Evolutionary conservation across 1,284 basidiomycete genomes (phyloP).

Genomic region (Sporisorium exsertum): DNA sequence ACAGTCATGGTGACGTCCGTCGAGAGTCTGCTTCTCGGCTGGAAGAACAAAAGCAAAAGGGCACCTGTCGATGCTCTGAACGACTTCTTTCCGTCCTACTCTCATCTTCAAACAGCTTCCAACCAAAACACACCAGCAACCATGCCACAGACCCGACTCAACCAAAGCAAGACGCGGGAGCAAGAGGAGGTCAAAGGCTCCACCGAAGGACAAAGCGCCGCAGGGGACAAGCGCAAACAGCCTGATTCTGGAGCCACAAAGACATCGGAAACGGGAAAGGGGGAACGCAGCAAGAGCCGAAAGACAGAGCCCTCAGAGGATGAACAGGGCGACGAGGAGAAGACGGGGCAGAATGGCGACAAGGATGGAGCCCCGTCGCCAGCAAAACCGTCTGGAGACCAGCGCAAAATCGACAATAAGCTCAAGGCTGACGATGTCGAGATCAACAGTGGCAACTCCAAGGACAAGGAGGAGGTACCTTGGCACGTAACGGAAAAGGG

Average conservation of each 20-base stretch:
- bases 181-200: not conserved
- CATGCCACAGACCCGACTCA: constrained; percentile 27
- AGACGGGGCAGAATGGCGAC: not conserved
- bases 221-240: constrained; percentile 26
- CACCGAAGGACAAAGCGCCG: not conserved
- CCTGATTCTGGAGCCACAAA: constrained; percentile 7
- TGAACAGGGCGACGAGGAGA: not conserved
- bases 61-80: no score
- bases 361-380: not conserved
- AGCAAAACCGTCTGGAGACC: constrained; percentile 15
- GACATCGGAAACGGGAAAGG: not conserved
- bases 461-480: constrained; percentile 15
- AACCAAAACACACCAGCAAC: not conserved
- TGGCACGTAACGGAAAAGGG: constrained; percentile 47
- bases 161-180: constrained; percentile 13
- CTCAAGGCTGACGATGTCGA: constrained; percentile 36
- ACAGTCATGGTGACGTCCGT: constrained; percentile 5
- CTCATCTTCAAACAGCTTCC: not conserved
- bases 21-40: not conserved
- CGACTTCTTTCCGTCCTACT: not conserved
- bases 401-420: constrained; percentile 24
- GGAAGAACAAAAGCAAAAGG: not conserved
- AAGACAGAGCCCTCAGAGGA: constrained; percentile 13
- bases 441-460: constrained; percentile 6
- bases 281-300: constrained; percentile 19